Evolutionary conservation across 306 rosid genomes (phyloP).

Genomic region (Prunus davidiana): DNA sequence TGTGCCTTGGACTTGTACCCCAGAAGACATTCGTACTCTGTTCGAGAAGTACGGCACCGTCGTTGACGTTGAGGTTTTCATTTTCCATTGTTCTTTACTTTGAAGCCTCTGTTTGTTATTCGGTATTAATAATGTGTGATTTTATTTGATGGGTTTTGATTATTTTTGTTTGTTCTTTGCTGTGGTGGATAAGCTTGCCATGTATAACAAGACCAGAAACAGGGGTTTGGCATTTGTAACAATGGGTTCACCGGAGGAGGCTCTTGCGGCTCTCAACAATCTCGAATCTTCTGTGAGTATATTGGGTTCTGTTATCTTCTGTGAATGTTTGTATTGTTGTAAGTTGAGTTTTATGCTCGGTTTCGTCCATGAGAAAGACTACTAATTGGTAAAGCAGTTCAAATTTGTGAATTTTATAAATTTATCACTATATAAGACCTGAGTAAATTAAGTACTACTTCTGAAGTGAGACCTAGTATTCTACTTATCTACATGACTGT

Average conservation of each 20-base stretch:
- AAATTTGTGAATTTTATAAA: not conserved
- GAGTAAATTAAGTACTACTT: not conserved
- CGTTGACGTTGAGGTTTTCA: slow-evolving; percentile 67
- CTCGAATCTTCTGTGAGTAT: slow-evolving; percentile 81
- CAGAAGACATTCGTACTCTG: slow-evolving; percentile 76
- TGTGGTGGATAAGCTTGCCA: slow-evolving; percentile 52
- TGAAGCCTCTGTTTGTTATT: not conserved
- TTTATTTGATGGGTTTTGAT: slow-evolving; percentile 3
- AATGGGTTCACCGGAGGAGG: slow-evolving; percentile 87
- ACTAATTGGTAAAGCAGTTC: not conserved
- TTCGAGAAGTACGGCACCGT: slow-evolving; percentile 78
- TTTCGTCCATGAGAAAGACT: not conserved
- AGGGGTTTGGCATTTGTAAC: slow-evolving; percentile 97
- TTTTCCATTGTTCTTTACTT: not conserved
- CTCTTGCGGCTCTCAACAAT: slow-evolving; percentile 55
- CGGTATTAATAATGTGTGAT: not conserved
- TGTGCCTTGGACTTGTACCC: slow-evolving; percentile 80
- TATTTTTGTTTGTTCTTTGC: not conserved
- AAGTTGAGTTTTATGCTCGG: not conserved
- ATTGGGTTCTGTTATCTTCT: not conserved
- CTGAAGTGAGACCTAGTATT: not conserved
- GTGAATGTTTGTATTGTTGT: not conserved
- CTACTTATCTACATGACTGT: not conserved
- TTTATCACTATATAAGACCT: not conserved
- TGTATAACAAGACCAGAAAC: slow-evolving; percentile 68